Conservation (phyloP, 306 rosid genomes). For the Purshia tridentata region DNA sequence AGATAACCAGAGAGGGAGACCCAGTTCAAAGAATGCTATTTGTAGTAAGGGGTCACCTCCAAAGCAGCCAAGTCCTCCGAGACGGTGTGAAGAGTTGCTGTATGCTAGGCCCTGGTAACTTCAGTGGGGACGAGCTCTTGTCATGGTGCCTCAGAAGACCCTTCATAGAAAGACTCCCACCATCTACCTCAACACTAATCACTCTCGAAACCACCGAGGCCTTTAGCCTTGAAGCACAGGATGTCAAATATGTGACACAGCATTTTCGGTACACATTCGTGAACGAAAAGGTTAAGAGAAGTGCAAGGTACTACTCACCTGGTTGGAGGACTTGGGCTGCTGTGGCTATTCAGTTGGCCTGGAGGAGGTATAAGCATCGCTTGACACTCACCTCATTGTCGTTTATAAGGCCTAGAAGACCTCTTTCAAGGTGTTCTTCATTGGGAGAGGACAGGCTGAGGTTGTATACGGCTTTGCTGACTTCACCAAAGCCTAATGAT, state of each 20-base stretch:
- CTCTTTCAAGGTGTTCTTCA: constrained; percentile 70
- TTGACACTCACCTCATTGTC: constrained; percentile 68
- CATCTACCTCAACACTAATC: constrained; percentile 65
- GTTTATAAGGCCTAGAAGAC: constrained; percentile 79
- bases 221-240: constrained; percentile 75
- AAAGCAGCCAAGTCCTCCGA: constrained; percentile 78
- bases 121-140: constrained; percentile 88
- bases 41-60: constrained; percentile 92
- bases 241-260: constrained; percentile 86
- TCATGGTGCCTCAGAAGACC: constrained; percentile 91
- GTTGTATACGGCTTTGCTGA: constrained; percentile 75
- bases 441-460: constrained; percentile 83
- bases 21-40: constrained; percentile 93
- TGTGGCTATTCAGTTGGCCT: constrained; percentile 87
- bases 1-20: constrained; percentile 86
- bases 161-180: constrained; percentile 71
- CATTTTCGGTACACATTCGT: constrained; percentile 91
- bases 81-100: constrained; percentile 89
- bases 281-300: constrained; percentile 83
- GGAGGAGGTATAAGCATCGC: constrained; percentile 76
- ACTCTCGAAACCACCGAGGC: constrained; percentile 88
- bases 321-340: constrained; percentile 99
- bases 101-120: constrained; percentile 94
- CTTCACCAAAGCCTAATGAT: constrained; percentile 85
- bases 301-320: constrained; percentile 88